phyloP scores from a whole-genome alignment of 2,329 filamentous ascomycete genomes.

The Cladorrhinum sp. region DNA sequence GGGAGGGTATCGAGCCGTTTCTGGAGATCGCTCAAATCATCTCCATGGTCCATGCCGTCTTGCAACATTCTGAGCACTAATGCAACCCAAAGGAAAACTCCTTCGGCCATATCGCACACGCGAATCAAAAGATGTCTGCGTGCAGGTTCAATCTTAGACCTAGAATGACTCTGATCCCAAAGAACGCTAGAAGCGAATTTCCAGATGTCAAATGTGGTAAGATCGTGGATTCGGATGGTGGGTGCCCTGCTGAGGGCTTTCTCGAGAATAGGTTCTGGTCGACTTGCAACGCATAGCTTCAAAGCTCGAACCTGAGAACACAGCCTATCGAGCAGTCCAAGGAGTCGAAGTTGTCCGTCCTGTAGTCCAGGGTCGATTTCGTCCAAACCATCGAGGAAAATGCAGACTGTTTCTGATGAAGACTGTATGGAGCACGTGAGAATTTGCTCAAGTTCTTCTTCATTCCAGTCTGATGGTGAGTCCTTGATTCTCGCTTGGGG shows the following conservation, averaged over 20 bases:
- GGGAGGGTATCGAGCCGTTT: background rate
- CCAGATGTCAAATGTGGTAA: background rate
- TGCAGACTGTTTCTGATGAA: too few species aligned
- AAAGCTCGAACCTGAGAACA: background rate
- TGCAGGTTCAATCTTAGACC: background rate
- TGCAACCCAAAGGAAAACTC: slow-evolving; percentile 1
- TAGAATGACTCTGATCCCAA: background rate
- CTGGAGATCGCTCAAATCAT: background rate
- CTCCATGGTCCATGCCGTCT: background rate
- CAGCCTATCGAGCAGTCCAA: background rate
- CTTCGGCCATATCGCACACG: background rate
- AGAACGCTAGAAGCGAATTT: background rate
- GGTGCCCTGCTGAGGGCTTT: background rate
- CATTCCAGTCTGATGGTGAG: background rate
- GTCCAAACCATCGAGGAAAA: slow-evolving; percentile 5
- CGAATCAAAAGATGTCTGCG: background rate
- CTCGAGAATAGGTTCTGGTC: background rate
- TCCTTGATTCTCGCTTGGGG: background rate
- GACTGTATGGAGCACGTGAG: background rate
- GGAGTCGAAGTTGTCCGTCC: background rate
- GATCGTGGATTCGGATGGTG: background rate
- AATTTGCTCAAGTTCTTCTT: background rate
- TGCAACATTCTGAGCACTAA: background rate
- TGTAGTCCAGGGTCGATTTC: background rate
- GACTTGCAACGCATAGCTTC: background rate